Evolutionary conservation across 176 grass and related monocot species (phyloP).

Genomic region (Raddia guianensis): DNA sequence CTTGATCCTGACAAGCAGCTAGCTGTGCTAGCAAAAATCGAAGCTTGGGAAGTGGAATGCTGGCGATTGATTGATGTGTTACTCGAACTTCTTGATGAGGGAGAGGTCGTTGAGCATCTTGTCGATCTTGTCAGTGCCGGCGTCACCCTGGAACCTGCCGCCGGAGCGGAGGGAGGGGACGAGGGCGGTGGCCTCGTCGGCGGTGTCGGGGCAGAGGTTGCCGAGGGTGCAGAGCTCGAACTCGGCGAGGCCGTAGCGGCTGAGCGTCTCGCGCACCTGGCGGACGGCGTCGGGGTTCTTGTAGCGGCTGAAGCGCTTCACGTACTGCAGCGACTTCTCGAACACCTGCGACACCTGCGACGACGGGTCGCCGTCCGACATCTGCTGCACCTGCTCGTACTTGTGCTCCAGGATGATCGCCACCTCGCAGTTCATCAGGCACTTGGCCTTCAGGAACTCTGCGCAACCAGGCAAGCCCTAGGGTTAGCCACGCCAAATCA

Average conservation of each 20-base stretch:
- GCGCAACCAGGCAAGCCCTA: neutral
- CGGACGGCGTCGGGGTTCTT: conserved; percentile 95
- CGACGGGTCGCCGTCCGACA: conserved; percentile 49
- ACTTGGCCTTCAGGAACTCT: conserved; percentile 97
- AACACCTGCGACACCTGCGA: conserved; percentile 76
- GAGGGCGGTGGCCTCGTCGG: conserved; percentile 75
- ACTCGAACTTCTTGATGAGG: conserved; percentile 96
- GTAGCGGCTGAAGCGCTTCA: conserved; percentile 95
- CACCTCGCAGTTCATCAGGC: conserved; percentile 98
- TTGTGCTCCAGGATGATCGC: conserved; percentile 88
- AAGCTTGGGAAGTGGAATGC: no score
- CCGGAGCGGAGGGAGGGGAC: conserved; percentile 73
- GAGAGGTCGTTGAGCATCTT: conserved; percentile 95
- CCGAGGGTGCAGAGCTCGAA: conserved; percentile 88
- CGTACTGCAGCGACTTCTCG: conserved; percentile 95
- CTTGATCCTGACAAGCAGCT: neutral
- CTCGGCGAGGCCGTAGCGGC: conserved; percentile 53
- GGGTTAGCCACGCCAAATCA: no score
- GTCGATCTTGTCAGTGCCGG: conserved; percentile 65
- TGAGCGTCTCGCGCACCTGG: conserved; percentile 84
- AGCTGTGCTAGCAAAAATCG: no score
- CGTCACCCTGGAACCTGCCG: conserved; percentile 37
- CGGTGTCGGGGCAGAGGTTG: conserved; percentile 89
- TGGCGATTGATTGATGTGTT: neutral
- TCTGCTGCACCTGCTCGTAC: conserved; percentile 95